Conservation (phyloP, 1,139 yeast genomes). For the Pichia inconspicua region DNA sequence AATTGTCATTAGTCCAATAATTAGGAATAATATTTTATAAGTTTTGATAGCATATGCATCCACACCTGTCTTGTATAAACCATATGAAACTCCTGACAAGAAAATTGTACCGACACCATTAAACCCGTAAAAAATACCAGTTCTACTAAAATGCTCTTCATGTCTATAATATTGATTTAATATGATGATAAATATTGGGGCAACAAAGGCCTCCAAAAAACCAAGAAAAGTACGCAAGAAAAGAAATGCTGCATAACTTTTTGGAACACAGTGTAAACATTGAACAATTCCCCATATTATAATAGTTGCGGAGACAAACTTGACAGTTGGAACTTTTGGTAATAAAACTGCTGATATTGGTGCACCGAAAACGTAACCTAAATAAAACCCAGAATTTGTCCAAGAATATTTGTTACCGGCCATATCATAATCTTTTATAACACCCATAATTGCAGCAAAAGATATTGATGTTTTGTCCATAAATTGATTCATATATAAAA, state of each 20-base stretch:
- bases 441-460: constrained; percentile 53
- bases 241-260: constrained; percentile 32
- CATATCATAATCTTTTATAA: constrained; percentile 42
- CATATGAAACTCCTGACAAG: constrained; percentile 44
- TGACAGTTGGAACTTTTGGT: constrained; percentile 37
- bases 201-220: constrained; percentile 37
- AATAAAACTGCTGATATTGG: constrained; percentile 36
- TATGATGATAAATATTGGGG: constrained; percentile 45
- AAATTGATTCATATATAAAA: constrained; percentile 48
- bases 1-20: constrained; percentile 43
- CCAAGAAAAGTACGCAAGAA: constrained; percentile 40
- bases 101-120: constrained; percentile 41
- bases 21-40: constrained; percentile 41
- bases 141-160: constrained; percentile 41
- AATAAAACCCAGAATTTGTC: constrained; percentile 48
- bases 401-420: constrained; percentile 44
- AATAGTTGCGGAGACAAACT: constrained; percentile 30
- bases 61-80: constrained; percentile 30
- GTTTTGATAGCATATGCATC: constrained; percentile 30
- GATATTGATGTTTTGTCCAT: constrained; percentile 56
- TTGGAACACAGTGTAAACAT: constrained; percentile 35
- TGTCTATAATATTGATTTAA: constrained; percentile 46
- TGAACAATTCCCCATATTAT: constrained; percentile 42
- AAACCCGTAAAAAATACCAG: constrained; percentile 42
- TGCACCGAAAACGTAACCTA: constrained; percentile 47